phyloP scores from a whole-genome alignment of 805 yeast genomes.

The Ogataea allantospora region DNA sequence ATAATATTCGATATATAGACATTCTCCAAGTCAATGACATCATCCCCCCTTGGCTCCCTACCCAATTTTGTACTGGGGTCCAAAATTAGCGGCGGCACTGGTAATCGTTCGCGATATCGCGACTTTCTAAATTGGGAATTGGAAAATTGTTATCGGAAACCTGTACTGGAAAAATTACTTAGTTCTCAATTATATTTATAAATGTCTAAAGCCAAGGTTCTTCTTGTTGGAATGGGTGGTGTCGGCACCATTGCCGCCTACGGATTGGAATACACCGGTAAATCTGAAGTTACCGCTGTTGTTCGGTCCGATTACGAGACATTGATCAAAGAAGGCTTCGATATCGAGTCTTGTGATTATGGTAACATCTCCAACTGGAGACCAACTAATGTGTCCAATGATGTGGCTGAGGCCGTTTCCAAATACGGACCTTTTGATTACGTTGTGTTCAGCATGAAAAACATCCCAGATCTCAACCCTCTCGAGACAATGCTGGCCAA shows the following conservation, averaged over 20 bases:
- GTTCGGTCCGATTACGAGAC: conserved; percentile 63
- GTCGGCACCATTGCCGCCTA: conserved; percentile 79
- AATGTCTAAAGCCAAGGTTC: conserved; percentile 36
- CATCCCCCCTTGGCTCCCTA: too few species aligned
- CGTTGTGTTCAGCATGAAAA: conserved; percentile 60
- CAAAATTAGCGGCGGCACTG: background rate
- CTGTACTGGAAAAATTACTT: background rate
- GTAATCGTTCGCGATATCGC: conserved; percentile 11
- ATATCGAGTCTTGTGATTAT: conserved; percentile 60
- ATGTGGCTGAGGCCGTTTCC: conserved; percentile 46
- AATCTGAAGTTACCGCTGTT: conserved; percentile 56
- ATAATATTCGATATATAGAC: too few species aligned
- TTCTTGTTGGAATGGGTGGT: conserved; percentile 81
- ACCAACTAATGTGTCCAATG: conserved; percentile 45
- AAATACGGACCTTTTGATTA: conserved; percentile 47
- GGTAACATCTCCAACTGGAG: conserved; percentile 54
- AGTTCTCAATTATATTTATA: background rate
- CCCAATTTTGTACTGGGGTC: too few species aligned
- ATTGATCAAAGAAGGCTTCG: conserved; percentile 53
- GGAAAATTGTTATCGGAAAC: background rate
- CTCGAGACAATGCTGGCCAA: conserved; percentile 37
- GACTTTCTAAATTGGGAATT: conserved; percentile 3
- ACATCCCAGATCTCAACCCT: conserved; percentile 59
- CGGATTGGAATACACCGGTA: conserved; percentile 48
- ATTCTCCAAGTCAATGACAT: too few species aligned